Conservation (phyloP, 345 rosid species). For the Physaria fendleri region DNA sequence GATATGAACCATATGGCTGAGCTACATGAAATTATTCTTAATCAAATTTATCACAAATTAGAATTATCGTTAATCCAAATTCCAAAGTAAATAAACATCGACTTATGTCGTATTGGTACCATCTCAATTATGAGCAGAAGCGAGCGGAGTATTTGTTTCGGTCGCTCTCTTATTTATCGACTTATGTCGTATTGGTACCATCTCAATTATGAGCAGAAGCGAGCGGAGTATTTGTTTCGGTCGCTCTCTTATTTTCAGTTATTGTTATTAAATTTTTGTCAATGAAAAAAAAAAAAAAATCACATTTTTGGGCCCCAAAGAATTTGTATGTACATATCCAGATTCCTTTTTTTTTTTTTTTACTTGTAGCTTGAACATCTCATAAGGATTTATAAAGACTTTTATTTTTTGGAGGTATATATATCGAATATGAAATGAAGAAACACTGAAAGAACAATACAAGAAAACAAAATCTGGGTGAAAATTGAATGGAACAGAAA, state of each 20-base stretch:
- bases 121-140: too few relatives aligned
- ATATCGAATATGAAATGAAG: neutral
- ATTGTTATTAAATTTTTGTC: too few relatives aligned
- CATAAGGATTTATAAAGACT: neutral
- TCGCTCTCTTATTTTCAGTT: too few relatives aligned
- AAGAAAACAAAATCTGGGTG: neutral
- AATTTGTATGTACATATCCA: too few relatives aligned
- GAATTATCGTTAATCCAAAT: neutral
- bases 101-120: neutral
- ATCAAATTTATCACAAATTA: neutral
- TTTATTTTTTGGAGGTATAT: neutral
- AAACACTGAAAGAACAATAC: neutral
- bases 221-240: too few relatives aligned
- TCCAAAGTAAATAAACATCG: neutral
- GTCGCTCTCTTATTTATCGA: too few relatives aligned
- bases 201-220: too few relatives aligned
- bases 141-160: too few relatives aligned
- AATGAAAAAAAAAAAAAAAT: too few relatives aligned
- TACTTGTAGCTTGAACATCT: neutral
- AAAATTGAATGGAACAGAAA: constrained; percentile 58
- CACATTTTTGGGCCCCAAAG: too few relatives aligned
- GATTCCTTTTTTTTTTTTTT: neutral
- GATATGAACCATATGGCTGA: neutral
- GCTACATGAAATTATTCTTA: neutral
- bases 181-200: neutral